phyloP scores from a whole-genome alignment of 108 stramenopile species.

The Cyclotella sp. region DNA sequence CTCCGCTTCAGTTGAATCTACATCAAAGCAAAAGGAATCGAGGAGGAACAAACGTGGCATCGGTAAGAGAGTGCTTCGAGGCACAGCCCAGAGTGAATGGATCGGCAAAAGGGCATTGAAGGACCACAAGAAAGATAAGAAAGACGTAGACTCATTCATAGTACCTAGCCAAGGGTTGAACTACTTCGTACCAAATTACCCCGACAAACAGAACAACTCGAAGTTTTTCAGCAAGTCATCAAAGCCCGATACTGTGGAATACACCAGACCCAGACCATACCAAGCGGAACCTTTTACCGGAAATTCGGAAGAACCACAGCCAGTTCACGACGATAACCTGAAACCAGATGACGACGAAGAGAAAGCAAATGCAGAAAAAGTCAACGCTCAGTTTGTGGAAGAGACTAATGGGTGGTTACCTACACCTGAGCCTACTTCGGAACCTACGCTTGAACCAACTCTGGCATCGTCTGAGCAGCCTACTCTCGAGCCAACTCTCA shows the following conservation, averaged over 20 bases:
- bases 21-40: neutral
- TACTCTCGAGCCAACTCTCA: neutral
- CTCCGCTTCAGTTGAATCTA: neutral
- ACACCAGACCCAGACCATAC: no score
- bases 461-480: neutral
- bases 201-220: neutral
- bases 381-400: neutral
- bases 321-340: neutral
- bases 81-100: neutral
- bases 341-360: neutral
- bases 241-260: no score
- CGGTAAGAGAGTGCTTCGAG: neutral
- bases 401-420: neutral
- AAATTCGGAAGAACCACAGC: no score
- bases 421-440: neutral
- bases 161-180: neutral
- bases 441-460: neutral
- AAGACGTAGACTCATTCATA: neutral
- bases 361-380: neutral
- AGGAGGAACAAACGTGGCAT: neutral
- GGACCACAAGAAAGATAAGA: neutral
- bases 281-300: no score
- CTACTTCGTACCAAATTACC: constrained; percentile 12
- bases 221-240: no score
- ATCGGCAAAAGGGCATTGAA: neutral